Conservation (phyloP, 306 rosid genomes). For the Amphicarpaea edgeworthii region DNA sequence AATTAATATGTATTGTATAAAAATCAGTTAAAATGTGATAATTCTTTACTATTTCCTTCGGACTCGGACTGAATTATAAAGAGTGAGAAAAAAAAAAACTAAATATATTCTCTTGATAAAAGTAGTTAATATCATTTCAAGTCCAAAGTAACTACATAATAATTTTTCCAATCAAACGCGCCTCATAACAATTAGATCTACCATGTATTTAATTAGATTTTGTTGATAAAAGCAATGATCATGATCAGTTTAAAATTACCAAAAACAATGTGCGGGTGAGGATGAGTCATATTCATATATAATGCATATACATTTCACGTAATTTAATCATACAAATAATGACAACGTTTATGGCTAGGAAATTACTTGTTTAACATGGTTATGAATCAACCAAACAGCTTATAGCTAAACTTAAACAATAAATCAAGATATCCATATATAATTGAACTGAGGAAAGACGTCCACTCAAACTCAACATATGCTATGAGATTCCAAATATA, state of each 20-base stretch:
- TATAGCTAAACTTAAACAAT: background rate
- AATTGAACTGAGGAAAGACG: background rate
- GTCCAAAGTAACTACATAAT: too few relatives aligned
- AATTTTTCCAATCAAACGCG: background rate
- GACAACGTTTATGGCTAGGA: background rate
- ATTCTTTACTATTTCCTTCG: too few relatives aligned
- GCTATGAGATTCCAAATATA: slow-evolving; percentile 33
- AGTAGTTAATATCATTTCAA: too few relatives aligned
- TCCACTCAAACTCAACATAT: slow-evolving; percentile 4
- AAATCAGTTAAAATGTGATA: too few relatives aligned
- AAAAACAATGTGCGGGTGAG: slow-evolving; percentile 1
- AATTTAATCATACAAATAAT: slow-evolving; percentile 2
- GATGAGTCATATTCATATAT: slow-evolving; percentile 26
- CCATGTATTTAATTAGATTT: background rate
- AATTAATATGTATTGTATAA: too few relatives aligned
- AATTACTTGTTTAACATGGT: background rate
- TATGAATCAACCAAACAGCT: background rate
- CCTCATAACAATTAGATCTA: background rate
- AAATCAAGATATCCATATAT: background rate
- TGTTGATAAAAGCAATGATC: slow-evolving; percentile 3
- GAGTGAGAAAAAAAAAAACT: too few relatives aligned
- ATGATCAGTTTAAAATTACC: background rate
- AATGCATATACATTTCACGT: slow-evolving; percentile 18
- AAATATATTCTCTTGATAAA: too few relatives aligned
- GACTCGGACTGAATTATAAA: too few relatives aligned